A percentile compares a stretch with the other conserved stretches of the same genome.
phyloP scores from a whole-genome alignment of 1,139 yeast genomes.

The Groenewaldozyma auringiensis region DNA sequence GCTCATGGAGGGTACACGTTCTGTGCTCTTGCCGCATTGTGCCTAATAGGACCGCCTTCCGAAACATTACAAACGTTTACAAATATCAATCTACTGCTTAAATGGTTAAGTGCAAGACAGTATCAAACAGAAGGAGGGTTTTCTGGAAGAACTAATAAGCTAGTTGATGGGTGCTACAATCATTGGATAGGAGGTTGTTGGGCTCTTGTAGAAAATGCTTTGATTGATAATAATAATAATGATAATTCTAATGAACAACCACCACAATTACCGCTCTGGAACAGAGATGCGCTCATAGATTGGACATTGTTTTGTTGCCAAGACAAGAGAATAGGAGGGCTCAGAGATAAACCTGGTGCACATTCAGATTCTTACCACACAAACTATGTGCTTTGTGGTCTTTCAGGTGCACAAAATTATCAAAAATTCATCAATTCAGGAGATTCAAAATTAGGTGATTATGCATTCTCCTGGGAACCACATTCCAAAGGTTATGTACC shows the following conservation, averaged over 20 bases:
- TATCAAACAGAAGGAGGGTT: conserved; percentile 72
- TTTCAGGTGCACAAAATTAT: conserved; percentile 59
- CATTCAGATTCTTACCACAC: conserved; percentile 84
- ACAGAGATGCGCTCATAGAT: conserved; percentile 48
- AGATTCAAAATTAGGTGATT: conserved; percentile 19
- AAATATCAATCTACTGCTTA: conserved; percentile 22
- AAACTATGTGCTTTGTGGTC: conserved; percentile 72
- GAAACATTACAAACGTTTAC: conserved; percentile 24
- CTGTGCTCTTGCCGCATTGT: conserved; percentile 75
- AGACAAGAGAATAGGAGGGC: conserved; percentile 52
- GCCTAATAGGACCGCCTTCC: conserved; percentile 38
- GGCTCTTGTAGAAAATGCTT: conserved; percentile 53
- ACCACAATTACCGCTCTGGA: conserved; percentile 31
- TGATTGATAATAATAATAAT: conserved; percentile 22
- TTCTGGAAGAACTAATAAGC: conserved; percentile 81
- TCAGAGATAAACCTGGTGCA: conserved; percentile 82
- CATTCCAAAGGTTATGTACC: conserved; percentile 20
- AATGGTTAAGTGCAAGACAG: conserved; percentile 73
- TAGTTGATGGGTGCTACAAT: conserved; percentile 94
- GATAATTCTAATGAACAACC: conserved; percentile 8
- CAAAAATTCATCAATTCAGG: conserved; percentile 31
- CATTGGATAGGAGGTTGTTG: conserved; percentile 89
- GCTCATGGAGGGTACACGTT: conserved; percentile 97
- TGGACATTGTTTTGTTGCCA: conserved; percentile 78
- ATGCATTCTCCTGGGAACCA: conserved; percentile 26